These are phyloP conservation scores for Lolium rigidum DNA, from an alignment of 176 grass and related monocot genomes.

Conservation along the genomic window DNA sequence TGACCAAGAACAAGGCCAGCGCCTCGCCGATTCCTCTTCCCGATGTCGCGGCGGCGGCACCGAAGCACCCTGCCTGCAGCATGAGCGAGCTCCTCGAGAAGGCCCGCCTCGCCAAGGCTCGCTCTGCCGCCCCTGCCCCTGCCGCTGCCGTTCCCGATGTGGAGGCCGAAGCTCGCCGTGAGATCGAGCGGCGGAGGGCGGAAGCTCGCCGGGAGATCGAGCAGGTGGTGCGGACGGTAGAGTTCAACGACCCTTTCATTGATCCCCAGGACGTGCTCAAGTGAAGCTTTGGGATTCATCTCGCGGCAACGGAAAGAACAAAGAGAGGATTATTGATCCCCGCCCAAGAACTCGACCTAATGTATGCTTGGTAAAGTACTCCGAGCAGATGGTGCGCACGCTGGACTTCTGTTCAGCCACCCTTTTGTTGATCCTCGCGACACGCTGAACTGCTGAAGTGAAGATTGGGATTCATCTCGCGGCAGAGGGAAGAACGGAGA, in stretches of 20 bases:
- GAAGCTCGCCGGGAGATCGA: conserved; percentile 3
- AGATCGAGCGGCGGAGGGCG: conserved; percentile 26
- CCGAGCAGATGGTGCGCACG: not conserved
- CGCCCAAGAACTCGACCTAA: not conserved
- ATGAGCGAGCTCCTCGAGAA: conserved; percentile 32
- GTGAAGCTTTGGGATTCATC: not conserved
- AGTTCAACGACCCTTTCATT: conserved; percentile 39
- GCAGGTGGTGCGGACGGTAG: conserved; percentile 23
- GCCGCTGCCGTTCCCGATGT: not conserved
- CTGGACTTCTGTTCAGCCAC: not conserved
- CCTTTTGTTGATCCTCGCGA: not conserved
- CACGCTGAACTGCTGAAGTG: not conserved
- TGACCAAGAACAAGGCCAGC: not conserved
- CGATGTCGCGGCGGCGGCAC: not conserved
- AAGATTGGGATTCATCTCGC: not conserved
- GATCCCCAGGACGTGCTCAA: not conserved
- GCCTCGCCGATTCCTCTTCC: not conserved
- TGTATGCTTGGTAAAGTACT: not conserved
- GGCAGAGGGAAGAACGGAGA: not conserved
- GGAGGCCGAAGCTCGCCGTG: conserved; percentile 20
- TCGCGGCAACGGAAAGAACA: not conserved
- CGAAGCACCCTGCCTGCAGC: not conserved
- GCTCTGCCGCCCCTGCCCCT: not conserved
- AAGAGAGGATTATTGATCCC: not conserved
- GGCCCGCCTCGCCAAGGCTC: conserved; percentile 2